Evolutionary conservation across 495 filamentous ascomycete genomes (phyloP).

Genomic region (Tuber magnatum): DNA sequence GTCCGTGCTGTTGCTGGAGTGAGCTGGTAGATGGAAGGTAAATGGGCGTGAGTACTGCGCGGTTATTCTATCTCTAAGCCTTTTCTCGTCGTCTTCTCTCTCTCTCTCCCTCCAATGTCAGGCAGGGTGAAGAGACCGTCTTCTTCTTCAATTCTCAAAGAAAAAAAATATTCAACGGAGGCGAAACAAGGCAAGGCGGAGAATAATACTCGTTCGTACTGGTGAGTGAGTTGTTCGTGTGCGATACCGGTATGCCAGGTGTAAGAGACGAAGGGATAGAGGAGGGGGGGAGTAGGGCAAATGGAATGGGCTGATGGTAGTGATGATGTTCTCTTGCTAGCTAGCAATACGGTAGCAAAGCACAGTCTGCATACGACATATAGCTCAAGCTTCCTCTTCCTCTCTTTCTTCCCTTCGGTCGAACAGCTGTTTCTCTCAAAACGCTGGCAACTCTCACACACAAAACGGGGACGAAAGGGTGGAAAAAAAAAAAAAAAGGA

Average conservation of each 20-base stretch:
- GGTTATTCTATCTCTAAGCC: not conserved
- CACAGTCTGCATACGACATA: not conserved
- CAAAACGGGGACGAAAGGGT: not conserved
- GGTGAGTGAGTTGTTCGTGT: not conserved
- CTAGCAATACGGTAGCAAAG: slow-evolving; percentile 2
- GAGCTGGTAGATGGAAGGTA: not conserved
- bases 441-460: not conserved
- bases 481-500: not conserved
- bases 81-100: slow-evolving; percentile 1
- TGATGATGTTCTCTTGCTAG: not conserved
- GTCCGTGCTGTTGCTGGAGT: slow-evolving; percentile 3
- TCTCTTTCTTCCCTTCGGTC: not conserved
- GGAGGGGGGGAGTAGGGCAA: not conserved
- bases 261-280: not conserved
- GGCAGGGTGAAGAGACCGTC: not conserved
- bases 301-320: not conserved
- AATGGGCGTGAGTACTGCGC: not conserved
- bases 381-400: not conserved
- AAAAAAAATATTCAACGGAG: not conserved
- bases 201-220: not conserved
- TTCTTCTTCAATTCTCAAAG: not conserved
- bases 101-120: not conserved
- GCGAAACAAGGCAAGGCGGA: not conserved
- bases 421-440: slow-evolving; percentile 5
- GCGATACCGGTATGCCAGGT: not conserved